phyloP scores from a whole-genome alignment of 768 basidiomycete species.

The Agaricus subrufescens region DNA sequence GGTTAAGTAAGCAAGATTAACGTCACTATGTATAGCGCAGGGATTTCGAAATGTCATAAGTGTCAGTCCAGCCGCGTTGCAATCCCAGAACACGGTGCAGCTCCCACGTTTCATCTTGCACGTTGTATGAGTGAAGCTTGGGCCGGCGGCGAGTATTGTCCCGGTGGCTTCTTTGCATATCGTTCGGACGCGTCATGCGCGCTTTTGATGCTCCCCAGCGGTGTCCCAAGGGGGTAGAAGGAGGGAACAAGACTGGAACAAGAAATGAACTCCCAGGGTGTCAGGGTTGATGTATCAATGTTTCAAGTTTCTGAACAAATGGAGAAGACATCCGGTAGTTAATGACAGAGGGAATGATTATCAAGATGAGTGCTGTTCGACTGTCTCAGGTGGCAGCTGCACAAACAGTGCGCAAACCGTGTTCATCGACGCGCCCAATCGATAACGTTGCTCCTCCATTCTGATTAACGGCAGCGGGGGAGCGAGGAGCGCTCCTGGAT shows the following conservation, averaged over 20 bases:
- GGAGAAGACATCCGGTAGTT: not conserved
- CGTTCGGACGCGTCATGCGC: too few species aligned
- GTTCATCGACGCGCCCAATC: slow-evolving; percentile 6
- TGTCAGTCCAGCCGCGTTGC: too few species aligned
- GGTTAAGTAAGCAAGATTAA: not conserved
- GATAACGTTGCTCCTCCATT: not conserved
- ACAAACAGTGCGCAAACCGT: not conserved
- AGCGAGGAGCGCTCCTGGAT: not conserved
- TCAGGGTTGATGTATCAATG: too few species aligned
- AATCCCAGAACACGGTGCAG: not conserved
- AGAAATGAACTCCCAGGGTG: not conserved
- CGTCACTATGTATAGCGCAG: too few species aligned
- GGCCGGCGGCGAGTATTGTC: too few species aligned
- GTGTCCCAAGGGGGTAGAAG: too few species aligned
- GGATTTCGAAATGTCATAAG: too few species aligned
- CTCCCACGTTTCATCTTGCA: not conserved
- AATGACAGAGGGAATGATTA: slow-evolving; percentile 7
- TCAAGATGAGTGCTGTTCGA: not conserved
- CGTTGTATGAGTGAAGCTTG: too few species aligned
- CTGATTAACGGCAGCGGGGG: not conserved
- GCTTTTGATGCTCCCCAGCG: too few species aligned
- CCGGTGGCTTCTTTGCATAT: too few species aligned
- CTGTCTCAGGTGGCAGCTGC: not conserved
- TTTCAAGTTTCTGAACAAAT: not conserved
- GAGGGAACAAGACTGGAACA: too few species aligned